These are phyloP conservation scores for Alternaria metachromatica DNA, from an alignment of 2,329 filamentous ascomycete genomes.

Conservation along the genomic window DNA sequence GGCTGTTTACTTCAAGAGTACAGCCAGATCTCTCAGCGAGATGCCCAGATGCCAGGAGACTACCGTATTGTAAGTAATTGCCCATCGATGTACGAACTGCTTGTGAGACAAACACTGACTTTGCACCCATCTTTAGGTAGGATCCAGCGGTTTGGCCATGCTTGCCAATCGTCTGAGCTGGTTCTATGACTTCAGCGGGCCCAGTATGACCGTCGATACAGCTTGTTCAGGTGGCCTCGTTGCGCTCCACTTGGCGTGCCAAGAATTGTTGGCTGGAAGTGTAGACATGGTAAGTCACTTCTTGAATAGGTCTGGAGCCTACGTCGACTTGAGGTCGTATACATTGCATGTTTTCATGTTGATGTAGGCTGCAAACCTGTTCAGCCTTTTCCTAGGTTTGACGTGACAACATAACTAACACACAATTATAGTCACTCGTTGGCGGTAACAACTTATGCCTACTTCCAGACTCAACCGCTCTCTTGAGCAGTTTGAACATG, in stretches of 20 bases:
- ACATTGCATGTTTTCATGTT: neutral
- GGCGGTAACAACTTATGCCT: constrained; percentile 23
- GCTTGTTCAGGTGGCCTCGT: constrained; percentile 36
- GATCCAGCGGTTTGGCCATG: constrained; percentile 16
- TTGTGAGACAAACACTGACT: no score
- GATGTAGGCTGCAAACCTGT: neutral
- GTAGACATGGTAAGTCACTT: constrained; percentile 22
- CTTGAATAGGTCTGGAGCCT: no score
- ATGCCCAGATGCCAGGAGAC: constrained; percentile 16
- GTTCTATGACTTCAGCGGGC: constrained; percentile 35
- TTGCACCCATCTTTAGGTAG: no score
- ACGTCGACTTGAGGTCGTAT: neutral
- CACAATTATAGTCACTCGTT: constrained; percentile 13
- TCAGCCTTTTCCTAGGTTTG: neutral
- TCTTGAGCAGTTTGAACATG: constrained; percentile 18
- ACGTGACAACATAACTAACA: neutral
- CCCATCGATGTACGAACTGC: no score
- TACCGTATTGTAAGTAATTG: constrained; percentile 4
- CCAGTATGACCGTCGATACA: constrained; percentile 35
- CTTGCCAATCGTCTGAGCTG: constrained; percentile 29
- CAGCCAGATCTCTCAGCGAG: constrained; percentile 12
- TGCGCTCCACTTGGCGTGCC: constrained; percentile 31
- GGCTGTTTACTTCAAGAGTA: constrained; percentile 23
- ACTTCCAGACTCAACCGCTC: constrained; percentile 13
- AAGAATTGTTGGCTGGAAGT: constrained; percentile 15